Percentiles rank a stretch among this genome's conserved stretches.
Conservation (phyloP, 208 protist species). For the Zelonia costaricensis region DNA sequence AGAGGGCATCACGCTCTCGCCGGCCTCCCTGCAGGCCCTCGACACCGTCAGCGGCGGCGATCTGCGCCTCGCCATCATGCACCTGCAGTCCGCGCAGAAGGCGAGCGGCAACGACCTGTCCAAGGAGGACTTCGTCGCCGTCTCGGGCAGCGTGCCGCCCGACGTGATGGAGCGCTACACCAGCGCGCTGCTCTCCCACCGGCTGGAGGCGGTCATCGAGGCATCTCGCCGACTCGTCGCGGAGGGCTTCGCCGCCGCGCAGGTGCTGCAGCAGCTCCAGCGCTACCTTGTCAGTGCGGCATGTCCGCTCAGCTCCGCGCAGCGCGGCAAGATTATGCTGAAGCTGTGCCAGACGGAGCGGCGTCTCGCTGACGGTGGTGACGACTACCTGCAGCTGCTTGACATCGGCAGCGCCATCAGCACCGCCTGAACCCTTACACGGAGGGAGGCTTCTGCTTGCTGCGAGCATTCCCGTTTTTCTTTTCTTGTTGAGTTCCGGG, state of each 20-base stretch:
- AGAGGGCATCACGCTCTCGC: constrained; percentile 85
- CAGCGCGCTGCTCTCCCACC: constrained; percentile 47
- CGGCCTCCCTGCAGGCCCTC: constrained; percentile 72
- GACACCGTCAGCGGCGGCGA: constrained; percentile 94
- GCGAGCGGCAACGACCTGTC: constrained; percentile 77
- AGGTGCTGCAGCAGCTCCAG: constrained; percentile 84
- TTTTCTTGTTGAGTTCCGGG: too few species aligned
- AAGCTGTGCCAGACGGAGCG: constrained; percentile 86
- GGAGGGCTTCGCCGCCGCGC: constrained; percentile 71
- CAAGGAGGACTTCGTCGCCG: constrained; percentile 80
- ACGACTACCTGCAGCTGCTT: constrained; percentile 88
- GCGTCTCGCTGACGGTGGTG: constrained; percentile 73
- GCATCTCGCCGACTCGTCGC: constrained; percentile 59
- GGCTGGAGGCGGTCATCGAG: constrained; percentile 58
- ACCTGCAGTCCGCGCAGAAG: constrained; percentile 93
- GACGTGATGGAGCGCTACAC: constrained; percentile 55
- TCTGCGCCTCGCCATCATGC: constrained; percentile 96
- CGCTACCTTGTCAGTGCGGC: constrained; percentile 48
- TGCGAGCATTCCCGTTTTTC: not conserved
- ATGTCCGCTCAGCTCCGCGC: constrained; percentile 67
- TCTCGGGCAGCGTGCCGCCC: constrained; percentile 85
- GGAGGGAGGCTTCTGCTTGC: not conserved
- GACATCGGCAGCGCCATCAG: constrained; percentile 69
- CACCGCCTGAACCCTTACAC: constrained; percentile 13
- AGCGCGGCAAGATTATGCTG: constrained; percentile 56